A percentile compares a stretch with the other conserved stretches of the same genome.
These are phyloP conservation scores for Lignosus rhinocerotis DNA, from an alignment of 1,284 basidiomycete genomes.

Conservation along the genomic window DNA sequence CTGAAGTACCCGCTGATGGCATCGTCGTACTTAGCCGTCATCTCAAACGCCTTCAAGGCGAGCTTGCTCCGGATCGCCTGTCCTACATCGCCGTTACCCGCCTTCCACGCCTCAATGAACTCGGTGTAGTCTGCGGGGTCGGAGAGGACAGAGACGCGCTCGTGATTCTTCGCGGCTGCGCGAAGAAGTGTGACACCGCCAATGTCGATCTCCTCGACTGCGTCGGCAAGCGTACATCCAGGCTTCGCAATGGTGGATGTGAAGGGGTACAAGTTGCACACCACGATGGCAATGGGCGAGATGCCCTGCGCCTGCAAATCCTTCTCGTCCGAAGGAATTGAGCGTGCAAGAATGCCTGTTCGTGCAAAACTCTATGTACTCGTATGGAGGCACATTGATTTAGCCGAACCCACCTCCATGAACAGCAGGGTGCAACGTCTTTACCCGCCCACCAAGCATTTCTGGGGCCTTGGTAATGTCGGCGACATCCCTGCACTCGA, in stretches of 20 bases:
- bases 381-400: background rate
- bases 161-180: slow-evolving; percentile 99
- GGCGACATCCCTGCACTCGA: slow-evolving; percentile 81
- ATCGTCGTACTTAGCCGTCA: slow-evolving; percentile 93
- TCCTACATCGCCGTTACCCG: slow-evolving; percentile 68
- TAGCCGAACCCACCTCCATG: slow-evolving; percentile 77
- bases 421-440: slow-evolving; percentile 98
- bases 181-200: slow-evolving; percentile 98
- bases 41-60: slow-evolving; percentile 97
- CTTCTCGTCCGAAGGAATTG: slow-evolving; percentile 82
- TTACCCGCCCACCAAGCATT: slow-evolving; percentile 98
- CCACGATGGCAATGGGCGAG: slow-evolving; percentile 90
- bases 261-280: slow-evolving; percentile 99
- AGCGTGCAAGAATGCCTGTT: slow-evolving; percentile 85
- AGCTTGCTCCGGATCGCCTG: slow-evolving; percentile 75
- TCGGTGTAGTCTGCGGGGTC: slow-evolving; percentile 91
- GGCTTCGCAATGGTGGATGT: slow-evolving; percentile 88
- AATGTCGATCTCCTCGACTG: slow-evolving; percentile 98
- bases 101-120: slow-evolving; percentile 79
- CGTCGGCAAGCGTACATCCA: slow-evolving; percentile 87
- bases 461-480: slow-evolving; percentile 99
- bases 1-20: slow-evolving; percentile 98
- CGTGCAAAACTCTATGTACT: background rate
- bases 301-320: slow-evolving; percentile 85
- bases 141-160: slow-evolving; percentile 88